Evolutionary conservation across 805 yeast species (phyloP).

Genomic region (Candida germanica): DNA sequence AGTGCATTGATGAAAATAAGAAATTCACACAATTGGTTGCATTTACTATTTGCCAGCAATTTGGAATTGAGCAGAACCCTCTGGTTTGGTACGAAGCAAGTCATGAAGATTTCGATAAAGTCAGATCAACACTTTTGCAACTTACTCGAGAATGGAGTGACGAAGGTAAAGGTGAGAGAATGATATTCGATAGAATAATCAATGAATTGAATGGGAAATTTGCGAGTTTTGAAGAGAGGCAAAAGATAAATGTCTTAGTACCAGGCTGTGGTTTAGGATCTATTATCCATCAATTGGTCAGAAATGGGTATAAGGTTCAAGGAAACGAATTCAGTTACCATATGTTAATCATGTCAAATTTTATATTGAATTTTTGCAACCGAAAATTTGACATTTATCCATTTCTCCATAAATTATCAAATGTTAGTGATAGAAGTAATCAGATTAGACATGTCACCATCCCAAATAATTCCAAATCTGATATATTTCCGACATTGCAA

Average conservation of each 20-base stretch:
- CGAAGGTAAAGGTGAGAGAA: slow-evolving; percentile 49
- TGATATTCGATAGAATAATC: slow-evolving; percentile 38
- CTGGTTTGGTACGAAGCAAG: slow-evolving; percentile 41
- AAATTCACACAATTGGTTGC: slow-evolving; percentile 45
- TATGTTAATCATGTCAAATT: slow-evolving; percentile 58
- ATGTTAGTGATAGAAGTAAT: slow-evolving; percentile 40
- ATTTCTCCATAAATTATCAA: slow-evolving; percentile 50
- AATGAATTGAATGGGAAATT: slow-evolving; percentile 28
- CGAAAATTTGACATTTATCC: slow-evolving; percentile 47
- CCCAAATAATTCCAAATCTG: slow-evolving; percentile 39
- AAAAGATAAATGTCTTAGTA: slow-evolving; percentile 43
- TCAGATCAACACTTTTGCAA: slow-evolving; percentile 53
- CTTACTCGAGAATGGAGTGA: slow-evolving; percentile 60
- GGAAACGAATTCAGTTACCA: slow-evolving; percentile 68
- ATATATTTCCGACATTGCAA: slow-evolving; percentile 4
- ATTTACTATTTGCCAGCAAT: slow-evolving; percentile 38
- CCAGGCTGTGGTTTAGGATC: slow-evolving; percentile 70
- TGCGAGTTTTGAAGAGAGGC: slow-evolving; percentile 35
- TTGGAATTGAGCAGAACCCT: slow-evolving; percentile 47
- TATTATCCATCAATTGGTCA: slow-evolving; percentile 52
- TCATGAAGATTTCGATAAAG: slow-evolving; percentile 51
- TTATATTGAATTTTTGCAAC: slow-evolving; percentile 46
- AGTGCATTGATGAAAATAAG: slow-evolving; percentile 45
- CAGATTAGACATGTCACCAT: slow-evolving; percentile 50
- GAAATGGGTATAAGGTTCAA: slow-evolving; percentile 56